A percentile compares a stretch with the other conserved stretches of the same genome.
Conservation (phyloP, 805 yeast genomes). For the Cyberlindnera saturnus region DNA sequence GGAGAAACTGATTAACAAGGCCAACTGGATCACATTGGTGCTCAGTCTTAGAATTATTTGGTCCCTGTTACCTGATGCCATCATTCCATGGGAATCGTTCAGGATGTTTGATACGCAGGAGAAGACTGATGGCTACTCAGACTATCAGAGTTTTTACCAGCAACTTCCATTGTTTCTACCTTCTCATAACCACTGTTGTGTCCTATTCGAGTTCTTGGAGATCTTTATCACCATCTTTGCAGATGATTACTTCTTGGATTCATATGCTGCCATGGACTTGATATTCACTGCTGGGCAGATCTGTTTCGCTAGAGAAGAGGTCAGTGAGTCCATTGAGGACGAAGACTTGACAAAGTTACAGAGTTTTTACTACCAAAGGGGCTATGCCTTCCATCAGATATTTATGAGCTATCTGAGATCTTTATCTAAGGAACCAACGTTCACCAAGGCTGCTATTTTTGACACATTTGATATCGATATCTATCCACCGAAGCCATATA, state of each 20-base stretch:
- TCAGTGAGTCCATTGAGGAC: slow-evolving; percentile 8
- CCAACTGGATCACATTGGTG: slow-evolving; percentile 24
- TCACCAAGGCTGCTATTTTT: slow-evolving; percentile 25
- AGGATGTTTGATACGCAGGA: slow-evolving; percentile 24
- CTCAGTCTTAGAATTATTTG: slow-evolving; percentile 28
- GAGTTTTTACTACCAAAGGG: slow-evolving; percentile 28
- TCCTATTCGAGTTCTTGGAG: slow-evolving; percentile 32
- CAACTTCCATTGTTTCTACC: slow-evolving; percentile 29
- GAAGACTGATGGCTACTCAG: slow-evolving; percentile 15
- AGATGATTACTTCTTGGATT: slow-evolving; percentile 26
- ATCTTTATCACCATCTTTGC: slow-evolving; percentile 27
- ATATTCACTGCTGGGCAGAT: slow-evolving; percentile 32
- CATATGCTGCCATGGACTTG: slow-evolving; percentile 26
- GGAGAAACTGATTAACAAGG: slow-evolving; percentile 18
- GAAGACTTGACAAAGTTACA: slow-evolving; percentile 28
- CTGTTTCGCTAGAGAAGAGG: slow-evolving; percentile 26
- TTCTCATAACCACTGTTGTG: slow-evolving; percentile 29
- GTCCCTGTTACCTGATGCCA: slow-evolving; percentile 29
- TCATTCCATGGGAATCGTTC: slow-evolving; percentile 31
- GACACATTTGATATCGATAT: slow-evolving; percentile 27
- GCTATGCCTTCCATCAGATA: slow-evolving; percentile 28
- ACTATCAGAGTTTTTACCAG: slow-evolving; percentile 28
- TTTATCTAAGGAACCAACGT: slow-evolving; percentile 25
- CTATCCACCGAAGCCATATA: slow-evolving; percentile 29
- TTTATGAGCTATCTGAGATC: slow-evolving; percentile 30